Base-by-base conservation (phyloP, 805 yeast genomes). In the Starmerella scarabaei region DNA sequence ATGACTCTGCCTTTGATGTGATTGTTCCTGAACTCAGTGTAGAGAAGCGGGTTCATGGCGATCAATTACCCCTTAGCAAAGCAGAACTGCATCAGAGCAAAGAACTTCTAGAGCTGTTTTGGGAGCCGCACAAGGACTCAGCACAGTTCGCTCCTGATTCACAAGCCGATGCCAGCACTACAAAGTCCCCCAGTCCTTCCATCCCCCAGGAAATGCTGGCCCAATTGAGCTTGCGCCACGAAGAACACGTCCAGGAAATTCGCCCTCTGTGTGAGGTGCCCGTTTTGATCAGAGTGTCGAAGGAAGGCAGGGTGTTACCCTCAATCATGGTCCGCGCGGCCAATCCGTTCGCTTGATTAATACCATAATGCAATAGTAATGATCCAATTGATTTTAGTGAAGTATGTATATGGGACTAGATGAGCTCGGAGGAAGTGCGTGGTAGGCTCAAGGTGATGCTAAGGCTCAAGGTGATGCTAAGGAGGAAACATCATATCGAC, bases 1-100 rank as follows among this genome's bases (percentile, higher is more conserved):
- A 88, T 58, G 97, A 91, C 61, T 82, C 94, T 1, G 83, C 97
- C 2, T 91, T 91, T 63, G 98, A 91, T 58, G 84, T 83, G 4
- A 75, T 79, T 47, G 66, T 83, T 41, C 93, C 94, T 2, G 93
- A 81, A 49, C 76, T 83, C 61, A 93, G 55, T 31, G 45, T 52
- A 9, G 57, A 53, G 41, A 53, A 53, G 39, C 54, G 57, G 15
- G 55, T 53, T 18, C 98, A 91, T 55, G 96, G 97, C 21, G 98
- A 91, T 61, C 97, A 91, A 61, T 66, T 91, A 41, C 97, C 97
- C 9, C 66, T 88, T 47, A 73, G 73, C 19, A 86, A 85, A 59
- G 97, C 96, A 4, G 97, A 91, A 59, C 91, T 80, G 58, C 86
- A 82, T 58, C 80, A 78, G 55, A 53, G 56, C 15, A 64, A 70